These are phyloP conservation scores for Monosporascus sp. DNA, from an alignment of 2,329 filamentous ascomycete species.

Conservation along the genomic window DNA sequence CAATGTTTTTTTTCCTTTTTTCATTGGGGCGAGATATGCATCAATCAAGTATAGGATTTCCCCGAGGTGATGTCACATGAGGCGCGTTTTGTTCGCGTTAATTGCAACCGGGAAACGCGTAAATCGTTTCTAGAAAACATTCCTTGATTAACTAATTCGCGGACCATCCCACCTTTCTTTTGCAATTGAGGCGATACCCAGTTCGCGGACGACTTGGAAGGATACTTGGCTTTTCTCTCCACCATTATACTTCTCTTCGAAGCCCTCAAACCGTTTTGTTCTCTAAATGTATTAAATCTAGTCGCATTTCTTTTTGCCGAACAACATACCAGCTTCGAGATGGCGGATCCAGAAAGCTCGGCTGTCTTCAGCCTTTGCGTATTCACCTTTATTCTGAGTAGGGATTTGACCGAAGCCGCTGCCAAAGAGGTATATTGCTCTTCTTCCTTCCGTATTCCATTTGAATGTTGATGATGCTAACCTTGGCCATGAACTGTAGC, in stretches of 20 bases:
- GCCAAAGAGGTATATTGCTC: constrained; percentile 21
- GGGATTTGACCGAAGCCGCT: constrained; percentile 16
- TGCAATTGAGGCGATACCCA: background rate
- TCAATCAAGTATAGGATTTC: background rate
- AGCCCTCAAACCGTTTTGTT: background rate
- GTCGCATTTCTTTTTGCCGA: background rate
- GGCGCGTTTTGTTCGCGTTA: background rate
- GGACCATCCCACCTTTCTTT: background rate
- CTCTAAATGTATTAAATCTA: background rate
- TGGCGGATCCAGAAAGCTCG: constrained; percentile 21
- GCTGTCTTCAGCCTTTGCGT: constrained; percentile 22
- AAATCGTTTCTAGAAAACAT: background rate
- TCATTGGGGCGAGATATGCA: background rate
- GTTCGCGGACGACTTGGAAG: background rate
- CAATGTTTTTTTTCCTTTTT: no score
- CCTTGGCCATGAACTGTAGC: constrained; percentile 22
- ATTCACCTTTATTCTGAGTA: constrained; percentile 22
- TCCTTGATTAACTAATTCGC: background rate
- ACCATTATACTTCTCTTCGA: background rate
- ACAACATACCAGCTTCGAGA: constrained; percentile 5
- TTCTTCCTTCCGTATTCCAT: background rate
- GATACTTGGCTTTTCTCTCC: background rate
- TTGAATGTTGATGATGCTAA: constrained; percentile 6
- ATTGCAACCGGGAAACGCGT: background rate
- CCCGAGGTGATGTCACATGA: background rate